Conservation (phyloP, 73 alveolate genomes). For the Uronychia binucleata region DNA sequence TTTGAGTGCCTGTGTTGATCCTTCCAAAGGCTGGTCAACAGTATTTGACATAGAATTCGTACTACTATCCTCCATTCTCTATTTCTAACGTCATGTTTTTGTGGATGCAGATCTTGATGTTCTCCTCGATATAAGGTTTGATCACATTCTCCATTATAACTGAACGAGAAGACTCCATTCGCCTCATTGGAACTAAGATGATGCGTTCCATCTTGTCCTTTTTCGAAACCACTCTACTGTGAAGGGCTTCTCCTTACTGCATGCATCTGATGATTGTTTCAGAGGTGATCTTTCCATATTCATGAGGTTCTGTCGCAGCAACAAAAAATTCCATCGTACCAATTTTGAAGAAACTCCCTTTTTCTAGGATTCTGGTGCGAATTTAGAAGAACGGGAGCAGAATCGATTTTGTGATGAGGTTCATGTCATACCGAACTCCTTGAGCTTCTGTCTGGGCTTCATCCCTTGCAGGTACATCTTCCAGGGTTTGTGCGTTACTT, state of each 20-base stretch:
- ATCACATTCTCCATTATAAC: constrained; percentile 27
- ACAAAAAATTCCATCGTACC: constrained; percentile 50
- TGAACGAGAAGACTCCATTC: constrained; percentile 23
- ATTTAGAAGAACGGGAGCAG: constrained; percentile 39
- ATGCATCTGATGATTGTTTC: constrained; percentile 32
- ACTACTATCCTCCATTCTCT: neutral
- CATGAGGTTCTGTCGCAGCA: constrained; percentile 60
- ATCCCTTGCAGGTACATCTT: neutral
- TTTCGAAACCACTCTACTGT: neutral
- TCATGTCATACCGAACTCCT: neutral
- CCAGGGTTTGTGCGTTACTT: neutral
- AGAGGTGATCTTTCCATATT: constrained; percentile 50
- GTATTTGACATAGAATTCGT: constrained; percentile 44
- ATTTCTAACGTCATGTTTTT: constrained; percentile 36
- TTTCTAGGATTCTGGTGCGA: constrained; percentile 40
- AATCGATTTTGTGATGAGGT: constrained; percentile 9
- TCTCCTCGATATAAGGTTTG: constrained; percentile 27
- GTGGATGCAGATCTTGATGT: constrained; percentile 22
- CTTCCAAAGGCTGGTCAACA: constrained; percentile 43
- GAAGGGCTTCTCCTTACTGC: constrained; percentile 3
- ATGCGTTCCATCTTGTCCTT: constrained; percentile 11
- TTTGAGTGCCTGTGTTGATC: constrained; percentile 18
- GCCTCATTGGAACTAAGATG: constrained; percentile 21
- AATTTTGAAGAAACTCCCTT: constrained; percentile 21
- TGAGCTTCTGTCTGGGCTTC: neutral